A percentile compares a stretch with the other conserved stretches of the same genome.
These are phyloP conservation scores for Neopestalotiopsis sp. DNA, from an alignment of 2,329 filamentous ascomycete genomes.

Conservation along the genomic window DNA sequence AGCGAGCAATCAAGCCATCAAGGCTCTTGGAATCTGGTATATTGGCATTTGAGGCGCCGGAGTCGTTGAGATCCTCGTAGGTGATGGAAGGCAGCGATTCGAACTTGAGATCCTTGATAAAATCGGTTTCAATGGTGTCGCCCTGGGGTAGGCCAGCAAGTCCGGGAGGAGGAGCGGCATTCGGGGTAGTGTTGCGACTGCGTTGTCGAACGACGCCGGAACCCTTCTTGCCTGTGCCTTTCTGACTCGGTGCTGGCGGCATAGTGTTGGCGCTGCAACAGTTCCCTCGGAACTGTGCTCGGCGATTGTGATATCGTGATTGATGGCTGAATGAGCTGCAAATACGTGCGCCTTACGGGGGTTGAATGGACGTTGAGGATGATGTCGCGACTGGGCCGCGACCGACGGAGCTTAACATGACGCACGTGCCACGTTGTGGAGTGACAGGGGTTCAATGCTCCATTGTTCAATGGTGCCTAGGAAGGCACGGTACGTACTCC, in stretches of 20 bases:
- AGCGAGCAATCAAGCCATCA: conserved; percentile 66
- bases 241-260: conserved; percentile 64
- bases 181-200: conserved; percentile 81
- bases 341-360: too few relatives aligned
- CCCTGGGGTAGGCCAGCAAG: conserved; percentile 51
- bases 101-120: conserved; percentile 66
- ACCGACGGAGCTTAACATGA: not conserved
- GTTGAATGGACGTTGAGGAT: not conserved
- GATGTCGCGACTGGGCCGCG: conserved; percentile 5
- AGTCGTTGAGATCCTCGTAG: conserved; percentile 74
- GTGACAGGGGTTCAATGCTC: not conserved
- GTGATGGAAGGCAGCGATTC: conserved; percentile 64
- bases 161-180: conserved; percentile 53
- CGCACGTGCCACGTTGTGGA: not conserved
- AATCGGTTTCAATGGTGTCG: conserved; percentile 65
- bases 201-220: conserved; percentile 67
- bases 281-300: not conserved
- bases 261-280: conserved; percentile 43
- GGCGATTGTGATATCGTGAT: not conserved
- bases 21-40: conserved; percentile 69
- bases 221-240: conserved; percentile 70
- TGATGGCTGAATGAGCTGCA: not conserved
- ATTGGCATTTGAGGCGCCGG: conserved; percentile 58
- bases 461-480: not conserved
- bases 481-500: not conserved